Base-by-base conservation (phyloP, 2,329 filamentous ascomycete genomes). In the Cadophora luteo-olivacea region DNA sequence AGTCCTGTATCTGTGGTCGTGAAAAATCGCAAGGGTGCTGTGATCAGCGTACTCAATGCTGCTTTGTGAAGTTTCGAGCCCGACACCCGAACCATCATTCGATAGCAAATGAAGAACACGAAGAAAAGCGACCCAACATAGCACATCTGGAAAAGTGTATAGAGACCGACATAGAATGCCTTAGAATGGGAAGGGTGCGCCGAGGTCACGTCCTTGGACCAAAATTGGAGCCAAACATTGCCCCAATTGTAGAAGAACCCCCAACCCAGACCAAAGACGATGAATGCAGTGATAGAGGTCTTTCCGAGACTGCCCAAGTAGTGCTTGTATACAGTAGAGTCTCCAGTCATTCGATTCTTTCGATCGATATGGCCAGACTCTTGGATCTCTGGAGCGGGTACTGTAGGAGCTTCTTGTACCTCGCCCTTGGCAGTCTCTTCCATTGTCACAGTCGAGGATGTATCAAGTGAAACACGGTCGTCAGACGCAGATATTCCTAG, bases 121-220 rank as follows among this genome's bases (percentile, higher is more conserved):
- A 73, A 74, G 64, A 64, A 74, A 52, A 77, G 69, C 25, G 73
- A 73, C 19, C 76, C 57, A 11, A 77, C 52, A 55, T 66, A 72
- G 33, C 70, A 71, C 19, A 76, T 67, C 64, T 77, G 75, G 58
- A 78, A 68, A 11, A 76, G 49, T 22, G 75, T 70, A 65, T 78
- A 77, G 38, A 77, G 70, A 3, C 75, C 74, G 16, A 70, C 70
- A 38, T 76, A 77, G 65, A 75, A 77, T 11, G 71, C 62, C n/a
- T 71, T 62, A 38, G 71, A 67, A 57, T 76, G 73, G 24, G 62
- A 32, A 16, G 73, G 71, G 61, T 74, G 69, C 22, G 63, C 9
- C 12, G 68, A 70, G 36, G 63, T 49, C 41, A 68, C 69, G 58
- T 73, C 72, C 33, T 75, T 70, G 51, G 69, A 70, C 75, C 75